A percentile compares a stretch with the other conserved stretches of the same genome.
Conservation (phyloP, 331 rosid species). For the Acacia pycnantha region DNA sequence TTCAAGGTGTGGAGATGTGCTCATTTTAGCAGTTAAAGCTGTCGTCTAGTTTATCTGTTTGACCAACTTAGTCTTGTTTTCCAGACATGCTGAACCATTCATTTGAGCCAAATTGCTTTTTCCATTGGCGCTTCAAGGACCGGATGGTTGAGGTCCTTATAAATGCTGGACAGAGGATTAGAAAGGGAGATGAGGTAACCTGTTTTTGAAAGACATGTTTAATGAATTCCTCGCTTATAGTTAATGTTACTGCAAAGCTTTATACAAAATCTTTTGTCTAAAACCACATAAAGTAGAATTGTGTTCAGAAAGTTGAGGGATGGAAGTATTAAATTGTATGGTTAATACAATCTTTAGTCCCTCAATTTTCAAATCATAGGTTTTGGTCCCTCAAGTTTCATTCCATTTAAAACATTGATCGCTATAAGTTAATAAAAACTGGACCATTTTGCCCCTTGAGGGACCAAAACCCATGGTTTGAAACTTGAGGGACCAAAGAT, state of each 20-base stretch:
- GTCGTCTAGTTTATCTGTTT: conserved; percentile 2
- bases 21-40: neutral
- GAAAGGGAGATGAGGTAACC: conserved; percentile 88
- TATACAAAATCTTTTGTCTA: neutral
- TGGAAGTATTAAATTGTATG: neutral
- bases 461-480: too few species aligned
- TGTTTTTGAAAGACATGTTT: conserved; percentile 20
- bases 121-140: conserved; percentile 98
- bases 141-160: conserved; percentile 97
- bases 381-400: too few species aligned
- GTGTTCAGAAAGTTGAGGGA: neutral
- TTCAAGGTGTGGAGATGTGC: neutral
- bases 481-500: too few species aligned
- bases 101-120: conserved; percentile 86
- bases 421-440: too few species aligned
- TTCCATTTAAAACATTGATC: too few species aligned
- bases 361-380: too few species aligned
- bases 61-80: conserved; percentile 28
- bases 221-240: conserved; percentile 1
- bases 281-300: conserved; percentile 6
- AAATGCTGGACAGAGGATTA: conserved; percentile 86
- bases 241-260: neutral
- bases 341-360: too few species aligned
- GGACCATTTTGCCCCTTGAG: too few species aligned
- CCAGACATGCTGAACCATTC: conserved; percentile 99